Conservation (phyloP, 2,329 filamentous ascomycete species). For the Fusarium odoratissimum region DNA sequence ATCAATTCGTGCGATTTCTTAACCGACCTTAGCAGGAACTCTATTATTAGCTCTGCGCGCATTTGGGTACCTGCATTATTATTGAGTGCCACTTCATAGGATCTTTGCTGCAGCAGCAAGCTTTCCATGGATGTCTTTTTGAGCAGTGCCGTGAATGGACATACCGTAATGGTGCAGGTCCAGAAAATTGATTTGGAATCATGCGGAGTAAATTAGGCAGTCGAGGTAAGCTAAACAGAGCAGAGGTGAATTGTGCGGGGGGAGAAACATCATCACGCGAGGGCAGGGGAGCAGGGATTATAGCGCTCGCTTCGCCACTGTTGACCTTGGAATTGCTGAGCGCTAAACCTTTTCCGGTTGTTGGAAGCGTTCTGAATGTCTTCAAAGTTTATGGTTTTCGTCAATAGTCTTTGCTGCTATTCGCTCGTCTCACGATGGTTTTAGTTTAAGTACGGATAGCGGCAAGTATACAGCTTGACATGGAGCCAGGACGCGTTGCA, state of each 20-base stretch:
- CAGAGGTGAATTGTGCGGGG: conserved; percentile 1
- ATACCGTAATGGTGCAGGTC: not conserved
- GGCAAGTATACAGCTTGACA: not conserved
- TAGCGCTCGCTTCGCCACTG: conserved; percentile 15
- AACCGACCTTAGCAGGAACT: not conserved
- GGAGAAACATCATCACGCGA: conserved; percentile 6
- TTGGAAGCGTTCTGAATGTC: not conserved
- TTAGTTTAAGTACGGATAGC: not conserved
- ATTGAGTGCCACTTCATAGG: not conserved
- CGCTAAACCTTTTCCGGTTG: not conserved
- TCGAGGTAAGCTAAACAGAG: not conserved
- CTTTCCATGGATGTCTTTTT: not conserved
- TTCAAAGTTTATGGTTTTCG: not conserved
- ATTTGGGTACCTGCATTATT: conserved; percentile 27
- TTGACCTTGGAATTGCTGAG: not conserved
- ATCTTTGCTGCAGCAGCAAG: not conserved
- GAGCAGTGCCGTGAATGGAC: not conserved
- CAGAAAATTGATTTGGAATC: conserved; percentile 26
- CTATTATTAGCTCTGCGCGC: conserved; percentile 21
- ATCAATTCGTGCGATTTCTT: conserved; percentile 20
- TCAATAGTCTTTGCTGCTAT: not conserved
- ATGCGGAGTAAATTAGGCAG: conserved; percentile 1
- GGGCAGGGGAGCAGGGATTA: not conserved
- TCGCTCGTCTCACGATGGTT: not conserved
- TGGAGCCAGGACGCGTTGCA: not conserved